Evolutionary conservation across 805 yeast genomes (phyloP), one percentile per base, ranked within the genome.

Genomic region (Candida maltosa): DNA sequence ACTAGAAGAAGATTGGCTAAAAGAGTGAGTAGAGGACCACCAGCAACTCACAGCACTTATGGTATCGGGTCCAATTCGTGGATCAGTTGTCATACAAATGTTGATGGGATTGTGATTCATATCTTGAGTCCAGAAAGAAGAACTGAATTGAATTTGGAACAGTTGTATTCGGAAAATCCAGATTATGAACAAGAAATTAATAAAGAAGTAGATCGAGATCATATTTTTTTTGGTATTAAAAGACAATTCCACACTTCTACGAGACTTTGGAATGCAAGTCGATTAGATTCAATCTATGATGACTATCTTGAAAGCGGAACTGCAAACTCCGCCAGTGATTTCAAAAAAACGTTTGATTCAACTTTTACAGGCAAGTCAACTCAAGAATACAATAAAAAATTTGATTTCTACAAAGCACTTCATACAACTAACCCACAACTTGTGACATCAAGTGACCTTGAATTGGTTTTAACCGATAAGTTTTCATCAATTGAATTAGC

Each of bases 71-170:
- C 79, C 4, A 87, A 87, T 47, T 75, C 85, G 17, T 89, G 97
- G 97, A 78, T 86, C 16, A 77, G 86, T 74, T 65, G 88, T 31
- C 87, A 87, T 47, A 73, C 87, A 32, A 65, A 70, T 18, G 58
- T 75, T 2, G 83, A 80, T 41, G 76, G 77, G 25, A 73, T 87
- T 3, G 74, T 69, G 36, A 70, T 89, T 21, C 95, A 89, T 57
- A 58, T 89, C 12, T 59, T 89, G 49, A 86, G 95, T 0, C 67
- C 70, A 4, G 80, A 78, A 26, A 75, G 91, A 55, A 69, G 97
- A 39, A 53, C 57, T 12, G 80, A 75, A 39, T 60, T 91, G 44
- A 78, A 85, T 48, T 67, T 89, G 51, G 96, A 87, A 54, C 65
- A 71, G 16, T 51, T 87, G 28, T 87, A 87, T 81, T 68, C 73